Base-by-base conservation (phyloP, 1,284 basidiomycete genomes). In the Papiliotrema laurentii region DNA sequence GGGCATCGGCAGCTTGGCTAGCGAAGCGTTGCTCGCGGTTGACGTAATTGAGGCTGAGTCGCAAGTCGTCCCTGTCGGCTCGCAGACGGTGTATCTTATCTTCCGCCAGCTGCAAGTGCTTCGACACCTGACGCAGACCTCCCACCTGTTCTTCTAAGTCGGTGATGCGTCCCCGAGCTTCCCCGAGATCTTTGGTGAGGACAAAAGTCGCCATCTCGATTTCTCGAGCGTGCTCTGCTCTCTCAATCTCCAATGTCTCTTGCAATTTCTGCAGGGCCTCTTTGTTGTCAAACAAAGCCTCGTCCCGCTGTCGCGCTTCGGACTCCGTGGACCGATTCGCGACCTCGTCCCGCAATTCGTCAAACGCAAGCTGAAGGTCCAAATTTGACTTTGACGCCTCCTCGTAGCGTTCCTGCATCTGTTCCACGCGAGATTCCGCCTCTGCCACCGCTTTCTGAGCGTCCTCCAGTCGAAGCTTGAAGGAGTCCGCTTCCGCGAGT, bases 1-100 rank as follows among this genome's bases (percentile, higher is more conserved):
- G 77, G 13, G 75, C 75, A 59, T 83, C 78, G 37, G 85, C 73
- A 1, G 81, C 79, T 51, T 84, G 78, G 7, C 83, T 77, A 3
- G 81, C 77, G 60, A 87, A 86, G 51, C 76, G 80, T 26, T 81
- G 79, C 68, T 90, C 87, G n/a, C 78, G 76, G 56, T 84, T 79
- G 37, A 84, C 72, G 71, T 87, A 90, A 36, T 85, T 79, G 14
- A 89, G 66, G 49, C 83, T 79, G 16, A 82, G 78, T 49, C 79
- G 78, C n/a, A 87, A 76, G 34, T 75, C 76, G 57, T 90, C 83
- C 7, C 87, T 78, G 60, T 90, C 87, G 3, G 66, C 65, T 14
- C 88, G 82, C 25, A 89, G 71, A 27, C 86, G 81, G 18, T 80
- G 79, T 39, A 88, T 77, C 45, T 63, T 67, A 3, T 84, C 80